phyloP scores from a whole-genome alignment of 331 rosid species.

The Prunus yedoensis region DNA sequence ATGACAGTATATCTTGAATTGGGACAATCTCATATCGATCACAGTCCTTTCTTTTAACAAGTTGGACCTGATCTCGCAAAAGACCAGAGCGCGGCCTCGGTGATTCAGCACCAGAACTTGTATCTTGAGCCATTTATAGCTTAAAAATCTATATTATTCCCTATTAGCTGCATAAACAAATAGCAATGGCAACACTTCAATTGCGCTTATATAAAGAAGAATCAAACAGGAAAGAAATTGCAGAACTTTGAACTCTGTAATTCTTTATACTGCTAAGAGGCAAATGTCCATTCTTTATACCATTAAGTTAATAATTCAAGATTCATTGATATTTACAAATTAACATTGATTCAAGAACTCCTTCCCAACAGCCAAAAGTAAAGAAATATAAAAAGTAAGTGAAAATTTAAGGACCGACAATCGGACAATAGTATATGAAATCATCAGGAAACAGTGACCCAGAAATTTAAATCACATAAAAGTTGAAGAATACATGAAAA shows the following conservation, averaged over 20 bases:
- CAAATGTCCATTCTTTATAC: background rate
- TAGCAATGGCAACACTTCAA: conserved; percentile 17
- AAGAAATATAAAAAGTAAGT: background rate
- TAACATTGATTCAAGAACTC: background rate
- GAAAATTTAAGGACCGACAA: background rate
- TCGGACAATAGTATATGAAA: background rate
- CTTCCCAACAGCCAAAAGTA: background rate
- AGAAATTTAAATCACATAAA: conserved; percentile 6
- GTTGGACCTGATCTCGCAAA: conserved; percentile 85
- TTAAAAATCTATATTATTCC: conserved; percentile 7
- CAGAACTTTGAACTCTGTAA: background rate
- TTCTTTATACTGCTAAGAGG: background rate
- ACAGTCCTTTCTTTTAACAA: conserved; percentile 67
- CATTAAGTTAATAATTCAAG: background rate
- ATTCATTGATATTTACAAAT: background rate
- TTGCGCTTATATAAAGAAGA: conserved; percentile 11
- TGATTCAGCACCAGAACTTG: conserved; percentile 58
- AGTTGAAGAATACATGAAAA: background rate
- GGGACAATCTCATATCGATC: conserved; percentile 83
- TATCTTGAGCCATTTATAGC: conserved; percentile 64
- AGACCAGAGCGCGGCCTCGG: conserved; percentile 76
- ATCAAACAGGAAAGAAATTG: conserved; percentile 1
- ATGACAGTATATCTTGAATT: conserved; percentile 70
- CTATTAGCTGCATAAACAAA: conserved; percentile 29
- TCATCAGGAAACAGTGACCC: conserved; percentile 3